These are phyloP conservation scores for Corchorus olitorius DNA, from an alignment of 345 rosid species.

Conservation along the genomic window DNA sequence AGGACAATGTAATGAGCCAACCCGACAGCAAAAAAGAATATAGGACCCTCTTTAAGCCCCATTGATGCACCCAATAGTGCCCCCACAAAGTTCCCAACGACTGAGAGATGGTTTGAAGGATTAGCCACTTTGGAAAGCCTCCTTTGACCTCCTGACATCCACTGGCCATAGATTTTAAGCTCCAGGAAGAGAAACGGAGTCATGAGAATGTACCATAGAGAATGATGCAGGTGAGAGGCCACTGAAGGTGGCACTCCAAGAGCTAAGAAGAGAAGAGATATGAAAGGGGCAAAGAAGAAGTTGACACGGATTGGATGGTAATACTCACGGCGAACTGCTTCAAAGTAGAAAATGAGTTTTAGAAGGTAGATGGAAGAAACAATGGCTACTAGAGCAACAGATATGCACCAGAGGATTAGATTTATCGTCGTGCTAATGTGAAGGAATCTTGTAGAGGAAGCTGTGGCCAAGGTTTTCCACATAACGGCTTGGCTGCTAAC, in stretches of 20 bases:
- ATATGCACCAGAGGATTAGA: constrained; percentile 68
- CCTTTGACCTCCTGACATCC: constrained; percentile 94
- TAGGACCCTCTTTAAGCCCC: constrained; percentile 93
- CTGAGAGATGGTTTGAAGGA: constrained; percentile 82
- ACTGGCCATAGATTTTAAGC: constrained; percentile 89
- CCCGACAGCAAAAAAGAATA: constrained; percentile 86
- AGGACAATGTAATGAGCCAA: constrained; percentile 83
- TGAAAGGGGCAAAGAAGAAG: constrained; percentile 95
- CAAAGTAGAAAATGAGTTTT: constrained; percentile 67
- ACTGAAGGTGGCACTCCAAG: constrained; percentile 73
- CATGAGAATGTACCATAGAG: constrained; percentile 87
- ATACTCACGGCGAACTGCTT: constrained; percentile 88
- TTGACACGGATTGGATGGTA: constrained; percentile 86
- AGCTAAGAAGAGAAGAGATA: constrained; percentile 71
- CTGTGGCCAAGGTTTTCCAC: constrained; percentile 81
- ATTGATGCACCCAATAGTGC: constrained; percentile 85
- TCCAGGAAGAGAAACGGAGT: constrained; percentile 71
- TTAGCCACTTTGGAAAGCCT: constrained; percentile 94
- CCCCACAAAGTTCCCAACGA: constrained; percentile 90
- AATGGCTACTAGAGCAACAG: constrained; percentile 48
- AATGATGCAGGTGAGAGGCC: constrained; percentile 37
- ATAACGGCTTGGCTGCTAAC: constrained; percentile 87
- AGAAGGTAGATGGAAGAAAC: constrained; percentile 59
- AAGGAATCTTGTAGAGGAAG: constrained; percentile 66
- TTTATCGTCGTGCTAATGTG: constrained; percentile 50